Evolutionary conservation across 1,284 basidiomycete species (phyloP), one percentile per base, ranked within the genome.

Genomic region (Hemileccinum hortonii): DNA sequence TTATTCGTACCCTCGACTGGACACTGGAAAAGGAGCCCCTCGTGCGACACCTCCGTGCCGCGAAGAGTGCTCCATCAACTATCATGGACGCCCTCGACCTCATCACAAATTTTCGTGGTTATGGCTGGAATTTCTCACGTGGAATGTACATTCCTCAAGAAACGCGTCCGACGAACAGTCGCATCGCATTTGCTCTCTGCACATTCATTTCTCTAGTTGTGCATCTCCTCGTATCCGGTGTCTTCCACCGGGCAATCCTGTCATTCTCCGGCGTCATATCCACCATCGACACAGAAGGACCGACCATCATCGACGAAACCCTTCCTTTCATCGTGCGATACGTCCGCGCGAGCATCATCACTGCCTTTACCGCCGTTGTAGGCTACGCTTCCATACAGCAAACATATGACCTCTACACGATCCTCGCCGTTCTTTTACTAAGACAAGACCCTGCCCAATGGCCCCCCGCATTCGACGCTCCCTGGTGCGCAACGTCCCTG

Each of bases 231-330:
- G 5, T 73, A 10, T 72, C 76, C 51, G 81, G 83, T 55, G 41
- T 65, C 24, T n/a, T 76, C 21, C 75, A 79, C 49, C 73, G 71
- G 50, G 46, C 60, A n/a, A 61, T 78, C 15, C 76, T 80, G 54
- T 65, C 64, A 22, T 70, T 79, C 53, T 64, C 26, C 26, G 26
- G 26, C 2, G 26, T 26, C 66, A 2, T 68, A 69, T 11, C 58
- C 77, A 18, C 70, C 70, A n/a, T 69, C 73, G 5, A 54, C 3
- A 46, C 42, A 0, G 80, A 78, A 10, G 75, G 71, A 12, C 74
- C 12, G 14, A 16, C 75, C 40, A 80, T 85, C 37, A 83, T 78
- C 61, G 75, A 81, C 57, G 40, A 63, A 9, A 61, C 68, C 8
- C 64, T 81, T 1, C 69, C 79, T 16, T 72, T 70, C 3, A 40